Evolutionary conservation across 1,284 basidiomycete genomes (phyloP), one percentile per base, ranked within the genome.

Genomic region (Leccinum fuscescens): DNA sequence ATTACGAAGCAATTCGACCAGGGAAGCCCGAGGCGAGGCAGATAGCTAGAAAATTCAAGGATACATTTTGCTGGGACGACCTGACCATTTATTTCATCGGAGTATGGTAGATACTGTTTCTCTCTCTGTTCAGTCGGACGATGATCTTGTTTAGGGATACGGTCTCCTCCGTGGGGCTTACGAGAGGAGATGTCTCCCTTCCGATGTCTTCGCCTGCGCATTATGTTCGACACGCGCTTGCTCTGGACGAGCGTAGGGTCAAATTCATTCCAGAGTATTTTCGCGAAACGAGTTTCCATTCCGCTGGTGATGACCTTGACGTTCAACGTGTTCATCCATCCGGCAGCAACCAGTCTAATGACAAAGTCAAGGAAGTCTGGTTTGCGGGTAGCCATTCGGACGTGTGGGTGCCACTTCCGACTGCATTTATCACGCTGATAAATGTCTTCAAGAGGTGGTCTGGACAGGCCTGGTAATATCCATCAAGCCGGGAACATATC

Each of bases 101-200:
- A 7, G 74, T 67, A 9, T 78, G 77, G 77, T 55, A 27, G 5
- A 44, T 12, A 27, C n/a, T 14, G 24, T 27, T 27, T 27, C 24
- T 27, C 24, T 27, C 24, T 27, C 24, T 27, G 24, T 1, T 27
- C 24, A 27, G 24, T 6, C 24, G 24, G 24, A 27, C 24, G 24
- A 27, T 27, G 1, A 54, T 46, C 46, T 14, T 5, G 1, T 27
- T n/a, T 2, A 79, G 78, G 79, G 79, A 79, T 61, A 77, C 74
- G 0, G 74, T 77, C 20, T 48, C 46, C 6, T 48, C 46, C 12
- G 46, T 48, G 12, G 46, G 46, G 46, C 12, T 48, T 5, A 31
- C 64, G 1, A 63, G 63, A 24, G 56, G 42, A 0, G 66, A 67
- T 20, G 56, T 56, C 7, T 59, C 71, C 1, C 70, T 72, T 6